Percentiles rank a stretch among this genome's conserved stretches.
Conservation (phyloP, 2,329 filamentous ascomycete genomes). For the Elsinoe fawcettii region DNA sequence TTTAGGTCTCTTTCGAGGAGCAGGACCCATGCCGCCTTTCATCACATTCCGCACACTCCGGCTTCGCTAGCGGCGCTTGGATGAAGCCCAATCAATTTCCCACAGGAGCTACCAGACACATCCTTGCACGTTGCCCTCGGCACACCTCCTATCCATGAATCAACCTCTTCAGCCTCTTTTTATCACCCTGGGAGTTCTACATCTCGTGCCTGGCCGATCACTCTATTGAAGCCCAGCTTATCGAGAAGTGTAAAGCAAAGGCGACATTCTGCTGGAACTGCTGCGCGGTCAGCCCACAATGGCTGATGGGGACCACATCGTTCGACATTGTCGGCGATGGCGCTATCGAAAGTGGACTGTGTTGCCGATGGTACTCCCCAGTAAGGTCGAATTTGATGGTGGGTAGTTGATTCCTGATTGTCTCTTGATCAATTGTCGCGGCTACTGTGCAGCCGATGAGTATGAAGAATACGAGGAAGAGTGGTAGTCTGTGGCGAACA, state of each 20-base stretch:
- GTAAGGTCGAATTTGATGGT: neutral
- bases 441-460: neutral
- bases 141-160: too few relatives aligned
- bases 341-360: neutral
- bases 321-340: neutral
- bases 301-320: neutral
- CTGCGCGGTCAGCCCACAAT: too few relatives aligned
- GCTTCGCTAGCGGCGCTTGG: constrained; percentile 1
- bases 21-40: neutral
- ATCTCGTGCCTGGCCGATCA: too few relatives aligned
- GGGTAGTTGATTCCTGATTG: neutral
- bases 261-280: neutral
- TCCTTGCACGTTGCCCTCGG: neutral
- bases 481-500: neutral
- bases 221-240: neutral
- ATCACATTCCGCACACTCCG: neutral
- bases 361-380: neutral
- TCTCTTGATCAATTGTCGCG: neutral
- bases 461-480: neutral
- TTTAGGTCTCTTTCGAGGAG: too few relatives aligned
- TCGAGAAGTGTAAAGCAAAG: neutral
- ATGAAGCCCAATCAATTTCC: constrained; percentile 4
- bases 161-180: too few relatives aligned
- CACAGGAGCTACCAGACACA: neutral
- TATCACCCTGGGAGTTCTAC: too few relatives aligned